These are phyloP conservation scores for Tritrichomonas musculus DNA, from an alignment of 208 protist species.

Conservation along the genomic window DNA sequence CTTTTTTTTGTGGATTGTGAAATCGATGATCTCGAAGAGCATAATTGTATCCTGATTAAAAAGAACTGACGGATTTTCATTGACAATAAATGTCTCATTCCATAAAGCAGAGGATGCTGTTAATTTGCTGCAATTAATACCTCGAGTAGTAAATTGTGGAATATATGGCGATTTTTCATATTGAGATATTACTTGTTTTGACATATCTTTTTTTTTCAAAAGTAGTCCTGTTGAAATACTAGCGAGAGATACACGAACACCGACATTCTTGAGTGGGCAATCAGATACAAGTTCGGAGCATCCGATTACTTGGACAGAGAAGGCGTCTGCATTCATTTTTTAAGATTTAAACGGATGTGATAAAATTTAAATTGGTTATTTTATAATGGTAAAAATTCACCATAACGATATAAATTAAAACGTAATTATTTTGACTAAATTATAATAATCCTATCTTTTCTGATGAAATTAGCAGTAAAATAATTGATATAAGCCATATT, in stretches of 20 bases:
- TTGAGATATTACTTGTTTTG: background rate
- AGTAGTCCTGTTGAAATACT: background rate
- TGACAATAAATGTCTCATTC: constrained; percentile 15
- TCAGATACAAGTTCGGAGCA: background rate
- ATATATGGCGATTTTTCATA: background rate
- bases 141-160: background rate
- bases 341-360: background rate
- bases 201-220: background rate
- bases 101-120: background rate
- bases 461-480: too few species aligned
- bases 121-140: background rate
- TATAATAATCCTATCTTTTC: too few species aligned
- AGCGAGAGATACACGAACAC: background rate
- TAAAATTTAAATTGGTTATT: too few species aligned
- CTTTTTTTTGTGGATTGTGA: background rate
- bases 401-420: too few species aligned
- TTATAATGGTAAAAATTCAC: too few species aligned
- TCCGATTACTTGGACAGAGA: background rate
- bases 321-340: background rate
- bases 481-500: too few species aligned
- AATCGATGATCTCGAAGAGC: background rate
- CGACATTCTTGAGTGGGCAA: background rate
- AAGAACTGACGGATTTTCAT: background rate
- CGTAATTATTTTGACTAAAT: too few species aligned
- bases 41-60: background rate